These are phyloP conservation scores for Cordyceps tenuipes DNA, from an alignment of 2,329 filamentous ascomycete genomes.

Conservation along the genomic window DNA sequence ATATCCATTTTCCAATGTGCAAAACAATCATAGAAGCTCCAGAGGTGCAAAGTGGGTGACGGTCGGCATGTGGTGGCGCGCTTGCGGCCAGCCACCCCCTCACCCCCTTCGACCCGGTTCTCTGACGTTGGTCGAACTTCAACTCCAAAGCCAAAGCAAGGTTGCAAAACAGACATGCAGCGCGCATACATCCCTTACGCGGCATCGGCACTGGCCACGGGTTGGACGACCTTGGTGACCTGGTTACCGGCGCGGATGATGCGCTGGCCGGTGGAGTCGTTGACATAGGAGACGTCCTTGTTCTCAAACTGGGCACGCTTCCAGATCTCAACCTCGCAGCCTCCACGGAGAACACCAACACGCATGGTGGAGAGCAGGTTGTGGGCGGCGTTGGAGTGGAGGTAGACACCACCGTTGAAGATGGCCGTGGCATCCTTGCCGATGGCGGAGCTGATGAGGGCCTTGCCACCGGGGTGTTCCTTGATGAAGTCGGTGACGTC, in stretches of 20 bases:
- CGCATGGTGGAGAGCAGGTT: slow-evolving; percentile 84
- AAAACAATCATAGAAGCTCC: not conserved
- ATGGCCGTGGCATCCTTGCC: slow-evolving; percentile 85
- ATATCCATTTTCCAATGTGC: slow-evolving; percentile 6
- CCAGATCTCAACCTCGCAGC: slow-evolving; percentile 88
- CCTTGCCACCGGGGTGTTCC: slow-evolving; percentile 84
- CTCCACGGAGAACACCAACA: slow-evolving; percentile 76
- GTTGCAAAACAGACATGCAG: not conserved
- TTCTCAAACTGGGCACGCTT: slow-evolving; percentile 78
- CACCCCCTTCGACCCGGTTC: not conserved
- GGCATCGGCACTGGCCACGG: slow-evolving; percentile 74
- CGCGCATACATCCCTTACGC: slow-evolving; percentile 40
- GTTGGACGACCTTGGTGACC: slow-evolving; percentile 73
- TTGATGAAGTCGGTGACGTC: slow-evolving; percentile 79
- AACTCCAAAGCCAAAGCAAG: not conserved
- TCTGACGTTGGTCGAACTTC: not conserved
- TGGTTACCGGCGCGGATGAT: slow-evolving; percentile 82
- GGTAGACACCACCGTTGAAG: slow-evolving; percentile 87
- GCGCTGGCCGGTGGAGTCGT: slow-evolving; percentile 71
- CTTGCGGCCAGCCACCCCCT: not conserved
- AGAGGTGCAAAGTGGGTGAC: not conserved
- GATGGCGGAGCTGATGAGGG: slow-evolving; percentile 72
- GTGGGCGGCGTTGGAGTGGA: slow-evolving; percentile 83
- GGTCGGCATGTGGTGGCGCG: not conserved
- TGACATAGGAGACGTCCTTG: slow-evolving; percentile 72